These are phyloP conservation scores for Zygnema circumcarinatum DNA, from an alignment of 139 green algal genomes.

Conservation along the genomic window DNA sequence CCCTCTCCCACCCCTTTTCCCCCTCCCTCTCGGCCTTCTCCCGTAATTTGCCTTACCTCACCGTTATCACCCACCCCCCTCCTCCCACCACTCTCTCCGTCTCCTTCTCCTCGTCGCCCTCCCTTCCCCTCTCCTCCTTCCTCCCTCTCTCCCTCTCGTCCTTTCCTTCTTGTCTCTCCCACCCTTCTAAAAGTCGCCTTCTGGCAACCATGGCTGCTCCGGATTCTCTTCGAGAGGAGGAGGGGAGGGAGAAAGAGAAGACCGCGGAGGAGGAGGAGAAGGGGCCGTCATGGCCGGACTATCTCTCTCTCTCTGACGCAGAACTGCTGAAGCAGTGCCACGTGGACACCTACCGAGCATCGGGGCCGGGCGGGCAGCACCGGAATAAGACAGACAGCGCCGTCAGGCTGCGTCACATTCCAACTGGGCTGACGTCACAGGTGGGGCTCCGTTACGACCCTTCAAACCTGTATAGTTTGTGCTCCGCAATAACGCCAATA, in stretches of 20 bases:
- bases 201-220: neutral
- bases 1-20: neutral
- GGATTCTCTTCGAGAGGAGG: neutral
- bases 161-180: neutral
- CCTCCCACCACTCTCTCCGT: slow-evolving; percentile 89
- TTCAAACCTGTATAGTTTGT: too few species aligned
- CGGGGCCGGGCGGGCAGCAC: slow-evolving; percentile 59
- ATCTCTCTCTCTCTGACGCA: slow-evolving; percentile 47
- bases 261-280: neutral
- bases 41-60: slow-evolving; percentile 61
- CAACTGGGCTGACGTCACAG: slow-evolving; percentile 34
- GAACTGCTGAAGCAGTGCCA: slow-evolving; percentile 60
- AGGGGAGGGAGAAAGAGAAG: neutral
- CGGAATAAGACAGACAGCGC: slow-evolving; percentile 63
- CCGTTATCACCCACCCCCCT: slow-evolving; percentile 79
- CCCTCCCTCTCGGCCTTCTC: neutral
- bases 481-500: too few species aligned
- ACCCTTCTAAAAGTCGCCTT: neutral
- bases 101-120: slow-evolving; percentile 92
- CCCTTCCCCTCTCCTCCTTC: slow-evolving; percentile 20
- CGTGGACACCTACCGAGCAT: slow-evolving; percentile 61
- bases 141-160: slow-evolving; percentile 65
- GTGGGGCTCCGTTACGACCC: too few species aligned
- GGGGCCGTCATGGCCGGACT: slow-evolving; percentile 19
- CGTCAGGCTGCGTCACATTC: slow-evolving; percentile 49